Evolutionary conservation across 495 filamentous ascomycete genomes (phyloP).

Genomic region (Penicillium steckii): DNA sequence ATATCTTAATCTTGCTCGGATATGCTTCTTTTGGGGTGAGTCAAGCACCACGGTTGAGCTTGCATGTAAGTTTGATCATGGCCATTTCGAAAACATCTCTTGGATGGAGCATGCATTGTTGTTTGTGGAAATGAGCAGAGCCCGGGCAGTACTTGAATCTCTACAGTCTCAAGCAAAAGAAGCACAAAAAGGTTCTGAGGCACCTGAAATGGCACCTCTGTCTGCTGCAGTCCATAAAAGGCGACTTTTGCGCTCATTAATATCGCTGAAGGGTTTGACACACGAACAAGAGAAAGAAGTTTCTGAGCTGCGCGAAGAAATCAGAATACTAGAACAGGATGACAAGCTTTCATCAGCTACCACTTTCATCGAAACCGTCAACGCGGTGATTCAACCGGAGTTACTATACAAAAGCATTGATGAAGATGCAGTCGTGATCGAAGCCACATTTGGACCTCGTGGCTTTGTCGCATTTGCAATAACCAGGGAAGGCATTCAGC

Average conservation of each 20-base stretch:
- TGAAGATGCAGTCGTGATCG: conserved; percentile 22
- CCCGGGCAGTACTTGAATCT: conserved; percentile 23
- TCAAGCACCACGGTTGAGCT: conserved; percentile 1
- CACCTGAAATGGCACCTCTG: conserved; percentile 3
- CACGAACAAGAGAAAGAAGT: conserved; percentile 20
- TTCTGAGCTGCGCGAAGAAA: conserved; percentile 13
- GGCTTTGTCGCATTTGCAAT: conserved; percentile 23
- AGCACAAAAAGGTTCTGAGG: background rate
- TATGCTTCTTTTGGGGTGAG: conserved; percentile 10
- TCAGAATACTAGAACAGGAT: conserved; percentile 17
- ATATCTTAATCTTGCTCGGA: conserved; percentile 16
- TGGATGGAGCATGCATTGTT: conserved; percentile 28
- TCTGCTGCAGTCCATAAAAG: conserved; percentile 24
- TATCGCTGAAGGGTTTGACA: conserved; percentile 9
- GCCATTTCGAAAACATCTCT: conserved; percentile 14
- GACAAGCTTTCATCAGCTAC: conserved; percentile 19
- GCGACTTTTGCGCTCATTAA: conserved; percentile 18
- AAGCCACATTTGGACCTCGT: conserved; percentile 18
- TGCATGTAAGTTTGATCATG: conserved; percentile 13
- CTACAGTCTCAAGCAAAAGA: conserved; percentile 12
- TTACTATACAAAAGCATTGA: conserved; percentile 21
- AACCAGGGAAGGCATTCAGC: conserved; percentile 22
- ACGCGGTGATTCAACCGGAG: conserved; percentile 14
- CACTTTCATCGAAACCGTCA: conserved; percentile 22
- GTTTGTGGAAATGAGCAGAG: conserved; percentile 24